These are phyloP conservation scores for Penicillium canescens DNA, from an alignment of 495 filamentous ascomycete species.

Conservation along the genomic window DNA sequence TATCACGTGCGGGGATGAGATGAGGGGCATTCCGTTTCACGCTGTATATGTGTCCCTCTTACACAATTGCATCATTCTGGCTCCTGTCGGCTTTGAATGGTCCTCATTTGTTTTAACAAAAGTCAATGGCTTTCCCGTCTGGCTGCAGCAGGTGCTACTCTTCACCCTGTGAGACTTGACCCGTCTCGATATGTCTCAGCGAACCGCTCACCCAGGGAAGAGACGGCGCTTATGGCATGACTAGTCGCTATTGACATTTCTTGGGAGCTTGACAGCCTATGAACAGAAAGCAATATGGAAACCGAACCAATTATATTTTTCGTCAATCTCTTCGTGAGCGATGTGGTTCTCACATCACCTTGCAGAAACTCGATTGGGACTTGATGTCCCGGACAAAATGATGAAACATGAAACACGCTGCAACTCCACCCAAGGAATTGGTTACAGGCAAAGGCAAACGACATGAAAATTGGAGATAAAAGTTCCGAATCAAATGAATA, in stretches of 20 bases:
- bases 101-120: not conserved
- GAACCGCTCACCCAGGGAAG: conserved; percentile 29
- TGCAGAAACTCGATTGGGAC: conserved; percentile 36
- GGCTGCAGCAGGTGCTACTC: conserved; percentile 12
- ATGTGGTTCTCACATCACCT: conserved; percentile 22
- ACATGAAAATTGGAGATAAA: conserved; percentile 14
- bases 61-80: conserved; percentile 3
- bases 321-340: conserved; percentile 24
- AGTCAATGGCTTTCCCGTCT: conserved; percentile 2
- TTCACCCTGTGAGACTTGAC: conserved; percentile 19
- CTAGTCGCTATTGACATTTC: conserved; percentile 32
- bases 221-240: conserved; percentile 40
- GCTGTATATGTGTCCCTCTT: not conserved
- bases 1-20: conserved; percentile 18
- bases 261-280: conserved; percentile 30
- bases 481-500: conserved; percentile 20
- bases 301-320: conserved; percentile 19
- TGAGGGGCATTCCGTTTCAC: conserved; percentile 22
- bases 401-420: conserved; percentile 37
- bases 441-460: conserved; percentile 19
- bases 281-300: conserved; percentile 8
- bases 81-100: conserved; percentile 9
- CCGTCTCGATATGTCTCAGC: conserved; percentile 28
- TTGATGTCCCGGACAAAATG: conserved; percentile 32
- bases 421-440: conserved; percentile 19